Evolutionary conservation across 2,329 filamentous ascomycete genomes (phyloP).

Genomic region (Macrophomina phaseolina): DNA sequence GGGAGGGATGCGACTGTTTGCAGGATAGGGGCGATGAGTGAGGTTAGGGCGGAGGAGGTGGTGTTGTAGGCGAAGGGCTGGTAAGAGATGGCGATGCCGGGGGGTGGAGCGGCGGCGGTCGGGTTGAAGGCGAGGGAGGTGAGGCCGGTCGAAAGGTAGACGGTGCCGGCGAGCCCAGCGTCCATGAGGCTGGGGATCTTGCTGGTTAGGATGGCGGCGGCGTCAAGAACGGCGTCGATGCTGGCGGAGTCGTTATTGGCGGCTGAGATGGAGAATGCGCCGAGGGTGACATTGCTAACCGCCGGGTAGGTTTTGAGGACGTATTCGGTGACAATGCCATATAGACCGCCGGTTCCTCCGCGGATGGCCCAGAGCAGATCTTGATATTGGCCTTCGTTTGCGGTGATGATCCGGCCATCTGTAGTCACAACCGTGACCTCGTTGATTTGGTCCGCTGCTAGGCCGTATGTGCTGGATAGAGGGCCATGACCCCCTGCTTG

Average conservation of each 20-base stretch:
- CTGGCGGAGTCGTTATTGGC: conserved; percentile 33
- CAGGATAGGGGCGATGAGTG: conserved; percentile 31
- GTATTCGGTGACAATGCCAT: conserved; percentile 34
- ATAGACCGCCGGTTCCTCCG: conserved; percentile 34
- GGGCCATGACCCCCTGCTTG: conserved; percentile 40
- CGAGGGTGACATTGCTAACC: conserved; percentile 28
- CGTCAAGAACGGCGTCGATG: conserved; percentile 41
- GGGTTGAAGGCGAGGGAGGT: conserved; percentile 40
- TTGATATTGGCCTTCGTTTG: conserved; percentile 40
- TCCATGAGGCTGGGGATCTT: conserved; percentile 41
- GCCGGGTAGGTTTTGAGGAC: conserved; percentile 39
- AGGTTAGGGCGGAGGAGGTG: conserved; percentile 31
- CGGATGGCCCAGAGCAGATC: conserved; percentile 43
- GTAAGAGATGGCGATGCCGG: conserved; percentile 36
- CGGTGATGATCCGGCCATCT: conserved; percentile 39
- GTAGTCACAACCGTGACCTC: conserved; percentile 44
- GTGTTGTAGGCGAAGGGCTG: conserved; percentile 38
- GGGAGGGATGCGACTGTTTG: conserved; percentile 27
- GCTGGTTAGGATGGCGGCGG: conserved; percentile 39
- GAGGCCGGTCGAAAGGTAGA: conserved; percentile 29
- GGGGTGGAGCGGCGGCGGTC: conserved; percentile 39
- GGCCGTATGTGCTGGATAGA: conserved; percentile 26
- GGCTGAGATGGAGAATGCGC: conserved; percentile 26
- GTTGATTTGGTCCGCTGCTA: conserved; percentile 46
- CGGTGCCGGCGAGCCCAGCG: conserved; percentile 34